Evolutionary conservation across 1,284 basidiomycete genomes (phyloP).

Genomic region (Apiotrichum porosum): DNA sequence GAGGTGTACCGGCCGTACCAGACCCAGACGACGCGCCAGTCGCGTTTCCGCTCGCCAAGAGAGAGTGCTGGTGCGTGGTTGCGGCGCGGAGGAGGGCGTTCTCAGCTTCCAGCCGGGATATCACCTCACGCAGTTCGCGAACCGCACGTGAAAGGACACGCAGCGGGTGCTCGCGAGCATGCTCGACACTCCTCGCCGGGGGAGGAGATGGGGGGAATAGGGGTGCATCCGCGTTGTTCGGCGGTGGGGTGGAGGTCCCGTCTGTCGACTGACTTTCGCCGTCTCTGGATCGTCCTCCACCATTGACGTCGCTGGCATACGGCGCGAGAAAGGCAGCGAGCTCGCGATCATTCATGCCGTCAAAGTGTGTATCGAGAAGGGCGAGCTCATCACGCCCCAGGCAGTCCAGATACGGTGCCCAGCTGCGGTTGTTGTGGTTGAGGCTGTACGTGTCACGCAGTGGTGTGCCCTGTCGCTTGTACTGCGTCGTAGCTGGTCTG

Average conservation of each 20-base stretch:
- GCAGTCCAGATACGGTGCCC: constrained; percentile 22
- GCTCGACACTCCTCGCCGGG: constrained; percentile 8
- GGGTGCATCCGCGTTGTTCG: constrained; percentile 6
- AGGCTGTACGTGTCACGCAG: too few species aligned
- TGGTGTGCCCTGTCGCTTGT: too few species aligned
- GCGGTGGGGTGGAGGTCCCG: neutral
- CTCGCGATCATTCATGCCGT: constrained; percentile 37
- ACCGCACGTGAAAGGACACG: constrained; percentile 34
- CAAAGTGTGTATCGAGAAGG: constrained; percentile 35
- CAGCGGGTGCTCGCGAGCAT: constrained; percentile 25
- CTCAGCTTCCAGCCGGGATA: constrained; percentile 32
- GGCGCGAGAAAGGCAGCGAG: constrained; percentile 18
- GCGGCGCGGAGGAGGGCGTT: constrained; percentile 24
- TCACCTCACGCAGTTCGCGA: constrained; percentile 32
- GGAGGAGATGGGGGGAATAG: constrained; percentile 44
- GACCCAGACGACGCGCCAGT: too few species aligned
- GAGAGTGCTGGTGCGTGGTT: too few species aligned
- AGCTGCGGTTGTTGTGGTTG: neutral
- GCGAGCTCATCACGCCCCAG: constrained; percentile 31
- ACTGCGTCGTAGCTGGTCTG: too few species aligned
- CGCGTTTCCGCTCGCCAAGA: too few species aligned
- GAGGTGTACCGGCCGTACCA: neutral
- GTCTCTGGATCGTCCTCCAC: neutral
- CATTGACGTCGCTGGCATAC: neutral
- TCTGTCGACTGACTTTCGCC: neutral